Evolutionary conservation across 257 asterid genomes (phyloP).

Genomic region (Solanum phureja): DNA sequence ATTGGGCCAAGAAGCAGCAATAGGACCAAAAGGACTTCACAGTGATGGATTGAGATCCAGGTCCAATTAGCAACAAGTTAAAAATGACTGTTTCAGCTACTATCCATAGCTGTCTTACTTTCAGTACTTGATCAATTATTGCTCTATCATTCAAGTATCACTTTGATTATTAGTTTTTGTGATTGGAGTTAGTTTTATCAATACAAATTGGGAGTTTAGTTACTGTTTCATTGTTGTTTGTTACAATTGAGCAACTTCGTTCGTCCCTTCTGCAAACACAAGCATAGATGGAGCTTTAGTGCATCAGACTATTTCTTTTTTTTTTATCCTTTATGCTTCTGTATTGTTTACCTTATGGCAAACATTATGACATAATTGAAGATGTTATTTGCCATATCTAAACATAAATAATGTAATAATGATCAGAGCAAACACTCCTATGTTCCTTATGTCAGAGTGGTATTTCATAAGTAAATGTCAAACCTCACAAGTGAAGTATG

Average conservation of each 20-base stretch:
- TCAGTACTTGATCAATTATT: not conserved
- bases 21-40: not conserved
- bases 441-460: conserved; percentile 36
- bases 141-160: not conserved
- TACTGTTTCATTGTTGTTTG: not conserved
- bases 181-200: not conserved
- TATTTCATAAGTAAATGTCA: no score
- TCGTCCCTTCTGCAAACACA: rapidly evolving
- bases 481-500: no score
- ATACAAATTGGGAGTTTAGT: not conserved
- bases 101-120: not conserved
- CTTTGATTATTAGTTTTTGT: not conserved
- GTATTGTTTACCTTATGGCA: not conserved
- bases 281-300: no score
- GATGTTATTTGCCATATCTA: conserved; percentile 14
- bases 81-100: not conserved
- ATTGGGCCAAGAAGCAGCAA: not conserved
- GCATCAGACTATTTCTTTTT: no score
- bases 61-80: not conserved
- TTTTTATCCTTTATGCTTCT: not conserved
- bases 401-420: conserved; percentile 56
- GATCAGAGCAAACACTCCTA: conserved; percentile 85
- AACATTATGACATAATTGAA: not conserved
- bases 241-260: no score
- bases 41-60: not conserved